Evolutionary conservation across 495 filamentous ascomycete species (phyloP), one percentile per base, ranked within the genome.

Genomic region (Neurospora sublineolata): DNA sequence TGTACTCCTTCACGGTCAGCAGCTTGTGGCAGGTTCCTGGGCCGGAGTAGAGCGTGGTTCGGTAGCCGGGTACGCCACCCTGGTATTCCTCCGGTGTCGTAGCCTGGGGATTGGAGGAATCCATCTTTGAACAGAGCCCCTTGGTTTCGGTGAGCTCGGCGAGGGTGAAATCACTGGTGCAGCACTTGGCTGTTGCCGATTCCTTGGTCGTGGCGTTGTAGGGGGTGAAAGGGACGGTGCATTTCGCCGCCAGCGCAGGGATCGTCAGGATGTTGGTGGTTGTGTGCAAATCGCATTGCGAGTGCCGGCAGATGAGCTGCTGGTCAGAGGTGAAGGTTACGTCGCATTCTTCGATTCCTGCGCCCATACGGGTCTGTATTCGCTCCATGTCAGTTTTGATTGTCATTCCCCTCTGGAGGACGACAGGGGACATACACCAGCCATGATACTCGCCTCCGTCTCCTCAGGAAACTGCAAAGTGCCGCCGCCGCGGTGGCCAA

Each of bases 341-440:
- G 76, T 90, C 88, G 78, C 88, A 90, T 72, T 90, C 88, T 30
- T 88, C 80, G 73, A 90, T 84, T 27, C 88, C 88, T 1, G 88
- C 88, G n/a, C 88, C 88, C 86, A 87, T 87, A 36, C 87, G 79
- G 0, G 84, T 82, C 77, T 79, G 30, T 36, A 10, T 20, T 5
- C n/a, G n/a, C 20, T 1, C 10, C 37, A 10, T 8, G 68, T 60
- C 9, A 72, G 33, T 20, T 11, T 18, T 18, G 27, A 39, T 12
- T 39, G 38, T 39, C 4, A 12, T 4, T 39, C 38, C 14, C 12
- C 5, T 39, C 38, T 14, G 38, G 16, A 42, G 18, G 41, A 30
- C 14, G 44, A 10, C 9, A 67, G 44, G 7, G 36, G 14, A 12
- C 76, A 73, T 69, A 78, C 77, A 12, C 84, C 88, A 3, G 87